A percentile compares a stretch with the other conserved stretches of the same genome.
Conservation (phyloP, 345 rosid species). For the Populus deltoides region DNA sequence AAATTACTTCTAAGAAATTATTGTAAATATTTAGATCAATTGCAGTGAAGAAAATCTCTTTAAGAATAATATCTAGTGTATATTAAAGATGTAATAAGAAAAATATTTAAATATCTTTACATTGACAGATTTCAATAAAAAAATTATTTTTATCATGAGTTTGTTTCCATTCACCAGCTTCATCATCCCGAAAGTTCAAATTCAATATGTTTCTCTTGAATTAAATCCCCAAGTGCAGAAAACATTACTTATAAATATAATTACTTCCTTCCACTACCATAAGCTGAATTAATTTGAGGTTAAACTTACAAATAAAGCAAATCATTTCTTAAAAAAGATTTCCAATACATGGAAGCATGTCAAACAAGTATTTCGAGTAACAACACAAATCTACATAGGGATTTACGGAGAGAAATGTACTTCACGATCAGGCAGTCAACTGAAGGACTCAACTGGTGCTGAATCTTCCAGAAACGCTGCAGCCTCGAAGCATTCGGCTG, state of each 20-base stretch:
- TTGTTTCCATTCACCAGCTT: too few species aligned
- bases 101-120: too few species aligned
- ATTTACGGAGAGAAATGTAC: background rate
- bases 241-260: background rate
- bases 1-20: too few species aligned
- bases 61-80: too few species aligned
- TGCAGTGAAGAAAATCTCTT: too few species aligned
- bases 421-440: slow-evolving; percentile 28
- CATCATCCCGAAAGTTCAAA: background rate
- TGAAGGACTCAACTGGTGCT: slow-evolving; percentile 73
- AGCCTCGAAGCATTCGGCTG: slow-evolving; percentile 61
- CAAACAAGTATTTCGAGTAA: background rate
- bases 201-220: background rate
- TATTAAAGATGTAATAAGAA: too few species aligned
- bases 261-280: background rate
- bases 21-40: too few species aligned
- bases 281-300: slow-evolving; percentile 3
- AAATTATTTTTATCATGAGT: too few species aligned
- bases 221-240: background rate
- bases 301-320: background rate
- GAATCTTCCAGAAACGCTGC: slow-evolving; percentile 62
- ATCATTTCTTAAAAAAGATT: background rate
- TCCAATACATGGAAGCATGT: background rate
- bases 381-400: background rate
- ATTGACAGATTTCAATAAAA: too few species aligned